phyloP scores from a whole-genome alignment of 495 filamentous ascomycete genomes.

The Podospora sp. region DNA sequence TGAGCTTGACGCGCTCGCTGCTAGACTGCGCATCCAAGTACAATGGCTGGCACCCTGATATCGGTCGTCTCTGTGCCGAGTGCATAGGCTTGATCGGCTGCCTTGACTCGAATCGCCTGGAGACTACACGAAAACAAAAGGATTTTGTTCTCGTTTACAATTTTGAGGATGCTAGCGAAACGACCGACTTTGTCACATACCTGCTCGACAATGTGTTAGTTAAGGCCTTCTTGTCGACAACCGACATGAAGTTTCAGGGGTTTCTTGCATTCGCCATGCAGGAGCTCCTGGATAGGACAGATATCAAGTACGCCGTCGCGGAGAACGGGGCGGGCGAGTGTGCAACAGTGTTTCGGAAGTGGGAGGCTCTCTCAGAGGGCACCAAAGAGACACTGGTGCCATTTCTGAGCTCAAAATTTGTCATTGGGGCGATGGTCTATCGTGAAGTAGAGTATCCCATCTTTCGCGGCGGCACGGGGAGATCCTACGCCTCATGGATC shows the following conservation, averaged over 20 bases:
- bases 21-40: slow-evolving; percentile 84
- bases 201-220: slow-evolving; percentile 85
- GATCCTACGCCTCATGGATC: slow-evolving; percentile 80
- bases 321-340: slow-evolving; percentile 23
- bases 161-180: slow-evolving; percentile 77
- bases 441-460: slow-evolving; percentile 71
- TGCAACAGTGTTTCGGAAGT: slow-evolving; percentile 60
- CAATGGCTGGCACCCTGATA: slow-evolving; percentile 63
- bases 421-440: slow-evolving; percentile 62
- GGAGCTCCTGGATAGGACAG: slow-evolving; percentile 76
- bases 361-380: slow-evolving; percentile 72
- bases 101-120: slow-evolving; percentile 86
- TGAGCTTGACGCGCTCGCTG: slow-evolving; percentile 69
- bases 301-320: slow-evolving; percentile 62
- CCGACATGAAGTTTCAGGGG: slow-evolving; percentile 81
- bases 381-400: slow-evolving; percentile 80
- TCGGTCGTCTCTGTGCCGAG: slow-evolving; percentile 71
- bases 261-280: slow-evolving; percentile 95
- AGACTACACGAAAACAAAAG: slow-evolving; percentile 72
- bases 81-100: slow-evolving; percentile 88
- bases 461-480: slow-evolving; percentile 54
- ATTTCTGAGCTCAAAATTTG: slow-evolving; percentile 81
- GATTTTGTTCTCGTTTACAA: slow-evolving; percentile 84
- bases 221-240: slow-evolving; percentile 85
- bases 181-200: slow-evolving; percentile 81